Base-by-base conservation (phyloP, 1,284 basidiomycete species). In the Naganishia sp. region DNA sequence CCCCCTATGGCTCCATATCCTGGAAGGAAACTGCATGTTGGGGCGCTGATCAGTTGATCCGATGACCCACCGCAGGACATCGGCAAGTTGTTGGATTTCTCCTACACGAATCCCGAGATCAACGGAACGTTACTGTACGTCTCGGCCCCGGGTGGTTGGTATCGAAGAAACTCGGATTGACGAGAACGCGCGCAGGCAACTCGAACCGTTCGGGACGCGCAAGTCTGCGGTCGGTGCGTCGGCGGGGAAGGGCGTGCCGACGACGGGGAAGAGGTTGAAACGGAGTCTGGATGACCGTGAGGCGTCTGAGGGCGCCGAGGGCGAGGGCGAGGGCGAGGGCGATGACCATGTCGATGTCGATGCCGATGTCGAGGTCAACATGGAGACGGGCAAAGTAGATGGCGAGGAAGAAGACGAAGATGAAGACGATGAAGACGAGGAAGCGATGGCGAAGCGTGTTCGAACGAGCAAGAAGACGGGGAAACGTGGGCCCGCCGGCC, bases 81-180 rank as follows among this genome's bases (percentile, higher is more conserved):
- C 55, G 86, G 85, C 56, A 85, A 86, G 73, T 81, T 95, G 31
- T 82, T 89, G 15, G 88, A 92, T 78, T 89, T 96, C 76, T 83
- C 86, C 69, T 88, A 92, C 78, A 80, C 82, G 45, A 85, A 92
- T 78, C 83, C 85, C 48, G 85, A 90, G 75, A 85, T 90, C 69
- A 23, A 73, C 71, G 45, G 69, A 23, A 66, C 68, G 54, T 42
- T 63, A 45, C 36, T 64, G 65, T 59, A 60, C 57, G 21, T 21
- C 21, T 21, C 21, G 1, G 21, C 21, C 21, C 21, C 1, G 21
- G 21, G 21, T 21, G 21, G 21, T 21, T 21, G 21, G 21, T 21
- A 21, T 21, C 21, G 21, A 21, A 21, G 50, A 7, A 21, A 42
- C 10, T 21, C 33, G 11, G 11, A 54, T 2, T 54, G 33, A 6